Evolutionary conservation across 2,329 filamentous ascomycete species (phyloP), one percentile per base, ranked within the genome.

Genomic region (Davidsoniella australis): DNA sequence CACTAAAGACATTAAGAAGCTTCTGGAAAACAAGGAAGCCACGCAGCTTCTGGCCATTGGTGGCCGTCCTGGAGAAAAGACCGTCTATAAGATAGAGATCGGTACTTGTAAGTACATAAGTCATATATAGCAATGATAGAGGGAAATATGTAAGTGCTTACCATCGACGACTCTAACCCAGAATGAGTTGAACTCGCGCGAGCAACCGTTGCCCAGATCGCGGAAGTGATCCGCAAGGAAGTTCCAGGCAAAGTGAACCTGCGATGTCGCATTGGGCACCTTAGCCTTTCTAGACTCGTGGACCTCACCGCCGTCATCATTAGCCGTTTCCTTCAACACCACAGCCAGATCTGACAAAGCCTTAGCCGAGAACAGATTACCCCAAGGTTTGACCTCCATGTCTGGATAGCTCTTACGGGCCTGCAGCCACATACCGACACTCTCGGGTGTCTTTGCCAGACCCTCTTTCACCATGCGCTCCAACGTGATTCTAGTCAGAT

Each of bases 121-220:
- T 12, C 12, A 33, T 33, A 33, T 33, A 33, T 9, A 33, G 29
- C 29, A 33, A 33, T 5, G 12, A 36, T 24, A 10, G 10, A 41
- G 14, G 5, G 40, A 5, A 5, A 48, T 8, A 3, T 42, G 9
- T 37, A 29, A 3, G 41, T 14, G 68, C 80, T 68, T 64, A 87
- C 84, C 83, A 63, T 95, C 88, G 53, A 96, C 80, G 50, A 85
- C 80, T 41, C 85, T 79, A 39, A 76, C 76, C 88, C 89, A 96
- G 60, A 95, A 93, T 43, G 82, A 76, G 44, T 72, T 69, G 59
- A 94, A 87, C 12, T 70, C 65, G 18, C 71, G 62, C 0, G 58
- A 63, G 29, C 63, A 61, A 1, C 60, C 58, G 16, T 63, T 57
- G 16, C 58, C 63, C 17, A 63, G 60, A 47, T 65, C 62, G 23